Evolutionary conservation across 345 rosid species (phyloP).

Genomic region (Eutrema yunnanense): DNA sequence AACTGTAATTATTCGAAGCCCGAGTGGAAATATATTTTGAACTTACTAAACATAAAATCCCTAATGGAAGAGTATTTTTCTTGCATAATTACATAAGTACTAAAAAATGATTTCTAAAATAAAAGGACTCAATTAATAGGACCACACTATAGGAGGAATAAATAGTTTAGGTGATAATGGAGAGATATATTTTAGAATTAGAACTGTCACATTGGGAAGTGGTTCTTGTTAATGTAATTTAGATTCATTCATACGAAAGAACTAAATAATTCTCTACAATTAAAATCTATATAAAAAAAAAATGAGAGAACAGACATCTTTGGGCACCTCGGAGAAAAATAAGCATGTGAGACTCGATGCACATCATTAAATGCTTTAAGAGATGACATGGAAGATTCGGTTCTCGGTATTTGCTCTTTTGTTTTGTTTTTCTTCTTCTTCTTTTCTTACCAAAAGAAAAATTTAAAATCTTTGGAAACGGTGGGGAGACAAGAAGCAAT

Average conservation of each 20-base stretch:
- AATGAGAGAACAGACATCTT: slow-evolving; percentile 67
- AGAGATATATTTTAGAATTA: slow-evolving; percentile 9
- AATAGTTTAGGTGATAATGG: slow-evolving; percentile 14
- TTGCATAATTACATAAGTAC: background rate
- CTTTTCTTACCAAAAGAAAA: background rate
- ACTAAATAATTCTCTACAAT: background rate
- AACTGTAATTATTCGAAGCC: background rate
- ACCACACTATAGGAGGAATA: slow-evolving; percentile 2
- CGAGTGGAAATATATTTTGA: background rate
- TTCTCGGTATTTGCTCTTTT: slow-evolving; percentile 43
- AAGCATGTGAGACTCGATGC: slow-evolving; percentile 52
- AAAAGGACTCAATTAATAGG: background rate
- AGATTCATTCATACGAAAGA: slow-evolving; percentile 16
- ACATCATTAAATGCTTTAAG: slow-evolving; percentile 43
- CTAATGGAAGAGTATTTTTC: background rate
- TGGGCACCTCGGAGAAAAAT: slow-evolving; percentile 39
- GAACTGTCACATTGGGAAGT: slow-evolving; percentile 27
- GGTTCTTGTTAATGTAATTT: slow-evolving; percentile 8
- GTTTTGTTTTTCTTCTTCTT: background rate
- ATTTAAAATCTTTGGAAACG: slow-evolving; percentile 7
- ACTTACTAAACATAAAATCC: background rate
- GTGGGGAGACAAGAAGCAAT: slow-evolving; percentile 45
- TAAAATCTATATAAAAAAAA: background rate
- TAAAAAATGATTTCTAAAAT: background rate
- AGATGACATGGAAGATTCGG: slow-evolving; percentile 70